These are phyloP conservation scores for Mucor piriformis DNA, from an alignment of 371 early-diverging fungal species.

Conservation along the genomic window DNA sequence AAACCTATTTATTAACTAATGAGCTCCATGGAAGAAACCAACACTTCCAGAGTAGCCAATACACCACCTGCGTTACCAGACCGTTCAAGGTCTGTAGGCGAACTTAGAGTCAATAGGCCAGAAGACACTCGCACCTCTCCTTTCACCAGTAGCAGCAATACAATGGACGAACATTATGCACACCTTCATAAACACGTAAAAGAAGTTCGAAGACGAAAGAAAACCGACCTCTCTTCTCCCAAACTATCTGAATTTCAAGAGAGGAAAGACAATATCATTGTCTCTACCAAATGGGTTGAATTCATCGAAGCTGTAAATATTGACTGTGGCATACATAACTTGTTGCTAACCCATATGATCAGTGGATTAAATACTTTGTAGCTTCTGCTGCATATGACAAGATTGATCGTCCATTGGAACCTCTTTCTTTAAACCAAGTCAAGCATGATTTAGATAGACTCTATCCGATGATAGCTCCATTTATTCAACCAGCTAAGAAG, in stretches of 20 bases:
- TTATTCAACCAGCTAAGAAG: slow-evolving; percentile 25
- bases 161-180: slow-evolving; percentile 20
- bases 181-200: slow-evolving; percentile 39
- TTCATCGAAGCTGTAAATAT: slow-evolving; percentile 31
- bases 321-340: no score
- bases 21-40: not conserved
- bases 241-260: slow-evolving; percentile 19
- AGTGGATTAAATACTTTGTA: slow-evolving; percentile 41
- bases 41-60: not conserved
- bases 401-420: slow-evolving; percentile 36
- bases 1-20: no score
- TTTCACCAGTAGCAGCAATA: not conserved
- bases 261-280: slow-evolving; percentile 11
- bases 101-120: not conserved
- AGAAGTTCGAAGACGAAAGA: slow-evolving; percentile 26
- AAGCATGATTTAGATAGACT: slow-evolving; percentile 42
- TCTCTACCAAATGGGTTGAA: slow-evolving; percentile 26
- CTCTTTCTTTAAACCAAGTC: slow-evolving; percentile 38
- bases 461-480: slow-evolving; percentile 32
- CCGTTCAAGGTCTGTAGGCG: not conserved
- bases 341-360: not conserved
- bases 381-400: slow-evolving; percentile 35
- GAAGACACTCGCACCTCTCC: not conserved
- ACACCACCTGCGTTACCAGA: not conserved
- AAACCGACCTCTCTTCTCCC: slow-evolving; percentile 13